Base-by-base conservation (phyloP, 2,329 filamentous ascomycete genomes). In the Eurotiales sp. region DNA sequence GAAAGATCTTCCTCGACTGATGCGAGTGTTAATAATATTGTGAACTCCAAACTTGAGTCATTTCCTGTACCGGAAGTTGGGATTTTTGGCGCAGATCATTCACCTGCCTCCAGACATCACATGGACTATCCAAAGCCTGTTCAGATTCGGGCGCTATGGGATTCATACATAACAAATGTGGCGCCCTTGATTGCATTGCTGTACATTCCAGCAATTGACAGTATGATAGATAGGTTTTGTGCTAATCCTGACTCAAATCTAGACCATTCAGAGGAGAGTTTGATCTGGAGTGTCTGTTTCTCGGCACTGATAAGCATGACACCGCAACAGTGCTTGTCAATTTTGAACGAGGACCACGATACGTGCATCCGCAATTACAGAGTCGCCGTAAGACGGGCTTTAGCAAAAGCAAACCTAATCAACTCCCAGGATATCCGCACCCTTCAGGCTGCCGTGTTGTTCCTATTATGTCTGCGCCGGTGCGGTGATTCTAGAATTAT, bases 151-250 rank as follows among this genome's bases (percentile, higher is more conserved):
- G n/a, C 27, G 32, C 11, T 61, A 17, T 62, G 60, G 59, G 14
- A 8, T 10, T 27, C 56, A 8, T 62, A 58, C 15, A 27, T 56
- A 8, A 19, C 48, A 10, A 60, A 58, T 46, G 59, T 62, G 7
- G 56, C 57, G 2, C 59, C 60, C 4, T 15, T 63, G 27, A 56
- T 62, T 10, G 41, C 51, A 10, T 46, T 62, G 6, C 29, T 63
- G 12, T 43, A 46, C 21, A 37, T 19, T 10, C 32, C 45, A 1
- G 27, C 45, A 12, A 29, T 29, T 4, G 15, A 21, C 8, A 12
- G n/a, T 14, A n/a, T 39, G 15, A 22, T 39, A 3, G 12, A 15
- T 7, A 7, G 29, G n/a, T 2, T 27, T n/a, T 7, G 6, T 29
- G 22, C 32, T 5, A 27, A 21, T 4, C 11, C n/a, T 6, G 11